Conservation (phyloP, 1,284 basidiomycete species). For the Melanopsichium pennsylvanicum region DNA sequence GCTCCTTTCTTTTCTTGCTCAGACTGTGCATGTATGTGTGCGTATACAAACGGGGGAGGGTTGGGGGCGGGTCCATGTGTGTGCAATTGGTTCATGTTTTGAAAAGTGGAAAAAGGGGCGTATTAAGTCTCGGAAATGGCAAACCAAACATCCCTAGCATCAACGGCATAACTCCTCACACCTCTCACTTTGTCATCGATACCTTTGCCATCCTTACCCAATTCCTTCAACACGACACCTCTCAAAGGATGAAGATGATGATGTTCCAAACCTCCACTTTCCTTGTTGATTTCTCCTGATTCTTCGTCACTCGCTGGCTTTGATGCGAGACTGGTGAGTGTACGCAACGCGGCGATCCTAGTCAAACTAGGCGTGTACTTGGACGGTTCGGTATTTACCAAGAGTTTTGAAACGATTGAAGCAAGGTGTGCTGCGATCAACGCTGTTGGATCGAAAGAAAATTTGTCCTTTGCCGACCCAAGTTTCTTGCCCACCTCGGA, state of each 20-base stretch:
- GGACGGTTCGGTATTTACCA: slow-evolving; percentile 23
- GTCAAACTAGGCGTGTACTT: slow-evolving; percentile 70
- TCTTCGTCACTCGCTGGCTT: slow-evolving; percentile 79
- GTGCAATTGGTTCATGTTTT: no score
- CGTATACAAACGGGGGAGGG: no score
- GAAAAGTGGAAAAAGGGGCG: no score
- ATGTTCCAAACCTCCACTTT: slow-evolving; percentile 11
- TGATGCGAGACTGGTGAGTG: slow-evolving; percentile 80
- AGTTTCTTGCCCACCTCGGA: slow-evolving; percentile 69
- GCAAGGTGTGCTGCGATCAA: slow-evolving; percentile 26
- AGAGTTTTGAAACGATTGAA: slow-evolving; percentile 41
- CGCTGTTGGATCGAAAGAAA: slow-evolving; percentile 1
- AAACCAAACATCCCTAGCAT: slow-evolving; percentile 57
- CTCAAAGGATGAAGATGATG: slow-evolving; percentile 30
- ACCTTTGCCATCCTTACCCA: slow-evolving; percentile 68
- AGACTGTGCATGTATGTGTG: no score
- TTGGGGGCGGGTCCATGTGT: no score
- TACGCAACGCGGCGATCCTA: slow-evolving; percentile 77
- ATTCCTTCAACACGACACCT: slow-evolving; percentile 73
- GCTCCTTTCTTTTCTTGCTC: no score
- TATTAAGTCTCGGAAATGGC: slow-evolving; percentile 25
- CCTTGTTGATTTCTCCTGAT: slow-evolving; percentile 65
- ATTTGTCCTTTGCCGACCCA: no score
- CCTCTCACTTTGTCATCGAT: slow-evolving; percentile 54
- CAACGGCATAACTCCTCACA: slow-evolving; percentile 55